A percentile compares a stretch with the other conserved stretches of the same genome.
Evolutionary conservation across 805 yeast species (phyloP).

Genomic region (Wickerhamiella allomyrinae): DNA sequence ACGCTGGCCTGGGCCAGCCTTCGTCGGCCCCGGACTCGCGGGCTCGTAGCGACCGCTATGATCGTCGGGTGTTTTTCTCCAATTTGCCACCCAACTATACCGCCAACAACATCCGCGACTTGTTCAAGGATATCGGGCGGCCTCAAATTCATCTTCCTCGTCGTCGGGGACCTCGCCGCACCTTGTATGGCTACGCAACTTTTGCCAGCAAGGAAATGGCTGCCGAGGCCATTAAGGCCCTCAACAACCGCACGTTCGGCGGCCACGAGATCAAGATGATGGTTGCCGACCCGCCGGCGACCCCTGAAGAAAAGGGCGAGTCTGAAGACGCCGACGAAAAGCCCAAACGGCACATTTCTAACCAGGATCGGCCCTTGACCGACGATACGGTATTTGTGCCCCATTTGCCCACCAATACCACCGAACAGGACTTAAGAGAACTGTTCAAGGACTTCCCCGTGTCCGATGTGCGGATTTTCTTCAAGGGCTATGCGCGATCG

Average conservation of each 20-base stretch:
- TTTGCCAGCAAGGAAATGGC: slow-evolving; percentile 29
- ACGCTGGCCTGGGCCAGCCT: no score
- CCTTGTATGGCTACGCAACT: slow-evolving; percentile 41
- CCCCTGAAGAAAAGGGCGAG: not conserved
- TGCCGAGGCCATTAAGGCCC: slow-evolving; percentile 28
- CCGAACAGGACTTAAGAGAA: slow-evolving; percentile 8
- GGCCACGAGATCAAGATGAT: not conserved
- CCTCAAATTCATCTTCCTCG: not conserved
- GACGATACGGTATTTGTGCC: slow-evolving; percentile 8
- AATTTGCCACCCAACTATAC: slow-evolving; percentile 40
- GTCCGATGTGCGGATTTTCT: slow-evolving; percentile 1
- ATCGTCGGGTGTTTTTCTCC: slow-evolving; percentile 35
- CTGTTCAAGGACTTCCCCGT: slow-evolving; percentile 8
- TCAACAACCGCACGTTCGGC: slow-evolving; percentile 24
- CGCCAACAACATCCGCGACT: slow-evolving; percentile 37
- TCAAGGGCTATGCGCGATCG: not conserved
- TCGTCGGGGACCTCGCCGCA: slow-evolving; percentile 18
- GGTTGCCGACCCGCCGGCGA: not conserved
- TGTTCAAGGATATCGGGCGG: slow-evolving; percentile 28
- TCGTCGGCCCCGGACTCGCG: no score
- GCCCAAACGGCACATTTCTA: not conserved
- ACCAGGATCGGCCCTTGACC: slow-evolving; percentile 20
- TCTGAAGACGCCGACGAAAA: not conserved
- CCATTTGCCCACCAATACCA: slow-evolving; percentile 7
- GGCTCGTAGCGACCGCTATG: slow-evolving; percentile 15